Evolutionary conservation across 306 rosid species (phyloP), one percentile per base, ranked within the genome.

Genomic region (Malus asiatica): DNA sequence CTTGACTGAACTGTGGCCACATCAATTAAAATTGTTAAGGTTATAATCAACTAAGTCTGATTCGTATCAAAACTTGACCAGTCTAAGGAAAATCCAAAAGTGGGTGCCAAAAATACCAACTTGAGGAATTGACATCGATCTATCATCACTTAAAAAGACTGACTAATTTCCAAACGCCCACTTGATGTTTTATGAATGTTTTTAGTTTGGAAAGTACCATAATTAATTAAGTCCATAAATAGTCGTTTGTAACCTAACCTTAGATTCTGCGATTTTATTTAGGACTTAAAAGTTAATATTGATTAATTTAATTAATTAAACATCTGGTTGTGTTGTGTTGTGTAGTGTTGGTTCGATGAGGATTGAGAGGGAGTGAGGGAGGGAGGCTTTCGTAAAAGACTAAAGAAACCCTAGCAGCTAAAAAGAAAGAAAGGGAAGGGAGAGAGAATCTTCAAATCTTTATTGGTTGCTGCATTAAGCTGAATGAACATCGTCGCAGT

Each of bases 241-340:
- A 63, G 64, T 71, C 25, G 25, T 57, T 22, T 66, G 80, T 69
- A 81, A 83, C 86, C 87, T 76, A 84, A 53, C 71, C 73, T 65
- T 65, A 67, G 88, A 86, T 85, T 76, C 45, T 79, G 14, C 70
- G 76, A 70, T 78, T 67, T 75, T 76, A 48, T 61, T 61, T 22
- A 10, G 72, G 35, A 70, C 32, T 70, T 74, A 58, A 45, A 77
- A 14, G 63, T 78, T 25, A 18, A 29, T 35, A 73, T 13, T 20
- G 40, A 52, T 61, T 13, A 3, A 11, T 57, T 57, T 61, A 61
- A 61, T 61, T 27, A 12, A 27, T 27, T 14, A 61, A 61, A 14
- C 20, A 27, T 61, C 66, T 27, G 66, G n/a, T 61, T 61, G 66
- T 27, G 62, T 61, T 61, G 66, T 27, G 62, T 9, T 57, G 61